Percentiles rank a stretch among this genome's conserved stretches.
Evolutionary conservation across 805 yeast genomes (phyloP).

Genomic region (Barnettozyma californica): DNA sequence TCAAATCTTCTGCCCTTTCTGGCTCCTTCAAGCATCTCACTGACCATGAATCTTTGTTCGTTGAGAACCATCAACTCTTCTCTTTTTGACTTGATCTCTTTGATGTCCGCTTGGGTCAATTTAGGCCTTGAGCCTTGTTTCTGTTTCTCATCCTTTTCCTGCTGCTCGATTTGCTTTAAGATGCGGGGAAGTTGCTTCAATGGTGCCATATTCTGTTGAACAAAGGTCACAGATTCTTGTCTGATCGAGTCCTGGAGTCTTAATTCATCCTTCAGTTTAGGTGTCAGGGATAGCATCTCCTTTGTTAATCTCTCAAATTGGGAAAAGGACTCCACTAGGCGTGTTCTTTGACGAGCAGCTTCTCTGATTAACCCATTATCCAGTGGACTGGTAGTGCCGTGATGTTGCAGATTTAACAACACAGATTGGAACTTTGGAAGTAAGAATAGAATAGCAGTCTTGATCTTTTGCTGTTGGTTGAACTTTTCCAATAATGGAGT

Average conservation of each 20-base stretch:
- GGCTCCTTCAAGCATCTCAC: constrained; percentile 54
- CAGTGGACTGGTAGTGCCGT: constrained; percentile 17
- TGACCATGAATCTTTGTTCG: constrained; percentile 75
- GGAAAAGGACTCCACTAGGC: constrained; percentile 43
- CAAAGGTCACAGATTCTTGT: constrained; percentile 48
- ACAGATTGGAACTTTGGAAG: constrained; percentile 41
- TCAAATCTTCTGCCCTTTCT: constrained; percentile 71
- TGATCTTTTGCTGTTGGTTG: constrained; percentile 34
- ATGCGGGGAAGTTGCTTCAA: constrained; percentile 54
- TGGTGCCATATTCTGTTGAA: constrained; percentile 63
- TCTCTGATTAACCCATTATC: constrained; percentile 27
- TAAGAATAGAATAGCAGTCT: constrained; percentile 32
- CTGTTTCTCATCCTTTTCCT: constrained; percentile 23
- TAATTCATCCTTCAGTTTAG: constrained; percentile 37
- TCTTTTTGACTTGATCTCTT: constrained; percentile 52
- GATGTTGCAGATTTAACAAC: constrained; percentile 29
- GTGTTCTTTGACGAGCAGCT: constrained; percentile 38
- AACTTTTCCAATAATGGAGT: constrained; percentile 36
- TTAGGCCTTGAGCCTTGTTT: constrained; percentile 16
- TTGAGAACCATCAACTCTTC: constrained; percentile 82
- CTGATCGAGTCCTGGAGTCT: constrained; percentile 50
- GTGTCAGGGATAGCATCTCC: constrained; percentile 31
- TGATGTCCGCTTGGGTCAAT: constrained; percentile 36
- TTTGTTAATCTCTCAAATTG: constrained; percentile 47
- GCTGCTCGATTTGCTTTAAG: constrained; percentile 26